Evolutionary conservation across 345 rosid genomes (phyloP).

Genomic region (Psidium friedrichsthalianum): DNA sequence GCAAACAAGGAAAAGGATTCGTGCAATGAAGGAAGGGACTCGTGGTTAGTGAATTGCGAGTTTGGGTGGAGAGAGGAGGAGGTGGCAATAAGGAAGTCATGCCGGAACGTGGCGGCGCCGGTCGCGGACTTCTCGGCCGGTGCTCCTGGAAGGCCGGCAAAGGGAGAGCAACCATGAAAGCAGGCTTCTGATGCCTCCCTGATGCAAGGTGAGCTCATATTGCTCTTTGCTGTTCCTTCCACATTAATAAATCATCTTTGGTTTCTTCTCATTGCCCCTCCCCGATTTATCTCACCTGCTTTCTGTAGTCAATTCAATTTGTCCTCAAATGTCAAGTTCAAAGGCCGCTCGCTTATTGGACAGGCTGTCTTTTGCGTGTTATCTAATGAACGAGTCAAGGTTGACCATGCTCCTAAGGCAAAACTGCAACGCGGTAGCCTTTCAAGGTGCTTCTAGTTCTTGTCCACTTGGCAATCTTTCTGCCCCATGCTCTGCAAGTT

Average conservation of each 20-base stretch:
- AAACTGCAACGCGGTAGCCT: not conserved
- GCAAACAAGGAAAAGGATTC: slow-evolving; percentile 43
- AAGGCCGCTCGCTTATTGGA: not conserved
- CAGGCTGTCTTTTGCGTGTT: not conserved
- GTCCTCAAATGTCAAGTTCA: not conserved
- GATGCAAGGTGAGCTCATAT: slow-evolving; percentile 33
- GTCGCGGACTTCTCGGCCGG: not conserved
- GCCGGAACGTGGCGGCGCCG: slow-evolving; percentile 14
- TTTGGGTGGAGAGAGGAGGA: slow-evolving; percentile 31
- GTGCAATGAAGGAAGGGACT: slow-evolving; percentile 60
- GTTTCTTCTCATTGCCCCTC: not conserved
- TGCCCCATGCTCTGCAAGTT: not conserved
- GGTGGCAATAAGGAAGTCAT: slow-evolving; percentile 30
- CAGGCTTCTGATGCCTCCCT: slow-evolving; percentile 38
- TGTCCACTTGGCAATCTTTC: not conserved
- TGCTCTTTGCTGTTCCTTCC: not conserved
- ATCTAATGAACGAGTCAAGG: not conserved
- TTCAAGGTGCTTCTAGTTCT: not conserved
- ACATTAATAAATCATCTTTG: not conserved
- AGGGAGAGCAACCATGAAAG: slow-evolving; percentile 47
- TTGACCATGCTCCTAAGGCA: not conserved
- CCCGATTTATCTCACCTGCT: not conserved
- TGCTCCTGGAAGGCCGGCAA: slow-evolving; percentile 15
- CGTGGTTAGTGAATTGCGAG: slow-evolving; percentile 61
- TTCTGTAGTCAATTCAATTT: not conserved